Percentiles rank a stretch among this genome's conserved stretches.
Evolutionary conservation across 2,329 filamentous ascomycete genomes (phyloP).

Genomic region (Sporothrix dimorphospora): DNA sequence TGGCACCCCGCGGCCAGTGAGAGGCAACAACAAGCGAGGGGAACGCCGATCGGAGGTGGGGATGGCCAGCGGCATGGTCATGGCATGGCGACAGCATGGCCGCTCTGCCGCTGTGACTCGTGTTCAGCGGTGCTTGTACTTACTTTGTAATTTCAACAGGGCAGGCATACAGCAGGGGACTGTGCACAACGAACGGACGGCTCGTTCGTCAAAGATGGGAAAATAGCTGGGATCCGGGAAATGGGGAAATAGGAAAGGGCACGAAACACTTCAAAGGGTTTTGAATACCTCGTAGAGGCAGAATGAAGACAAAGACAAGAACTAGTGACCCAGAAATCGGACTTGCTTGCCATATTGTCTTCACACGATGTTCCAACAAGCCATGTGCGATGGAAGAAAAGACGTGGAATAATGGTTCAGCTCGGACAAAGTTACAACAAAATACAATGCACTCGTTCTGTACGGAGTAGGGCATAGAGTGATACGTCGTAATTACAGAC

Average conservation of each 20-base stretch:
- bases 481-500: no score
- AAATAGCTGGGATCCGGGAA: background rate
- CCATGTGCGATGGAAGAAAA: no score
- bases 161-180: background rate
- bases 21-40: slow-evolving; percentile 22
- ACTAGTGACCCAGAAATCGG: background rate
- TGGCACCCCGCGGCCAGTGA: background rate
- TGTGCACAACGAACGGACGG: no score
- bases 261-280: background rate
- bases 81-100: background rate
- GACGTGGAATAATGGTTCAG: no score
- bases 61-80: background rate
- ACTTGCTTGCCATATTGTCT: background rate
- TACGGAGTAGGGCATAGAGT: no score
- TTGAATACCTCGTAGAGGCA: background rate
- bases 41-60: background rate
- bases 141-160: background rate
- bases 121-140: background rate
- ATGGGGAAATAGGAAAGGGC: background rate
- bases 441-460: no score
- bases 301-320: background rate
- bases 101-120: background rate
- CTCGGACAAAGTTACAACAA: background rate
- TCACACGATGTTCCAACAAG: background rate
- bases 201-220: background rate